Percentiles rank a stretch among this genome's conserved stretches.
Conservation (phyloP, 164 flowering plant genomes). For the Piper betle region DNA sequence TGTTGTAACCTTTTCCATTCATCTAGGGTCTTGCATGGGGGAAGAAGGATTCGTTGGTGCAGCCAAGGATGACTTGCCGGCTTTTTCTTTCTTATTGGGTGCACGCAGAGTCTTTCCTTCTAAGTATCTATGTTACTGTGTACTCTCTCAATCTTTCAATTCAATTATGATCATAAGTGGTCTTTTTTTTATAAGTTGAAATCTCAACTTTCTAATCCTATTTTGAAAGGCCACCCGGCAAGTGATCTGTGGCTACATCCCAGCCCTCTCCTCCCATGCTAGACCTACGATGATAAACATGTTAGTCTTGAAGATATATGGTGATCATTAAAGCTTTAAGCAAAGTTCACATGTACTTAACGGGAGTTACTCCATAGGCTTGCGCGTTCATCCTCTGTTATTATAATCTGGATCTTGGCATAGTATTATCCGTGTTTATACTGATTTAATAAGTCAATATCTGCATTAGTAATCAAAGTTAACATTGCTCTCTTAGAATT, state of each 20-base stretch:
- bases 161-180: no score
- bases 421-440: conserved; percentile 9
- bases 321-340: neutral
- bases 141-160: neutral
- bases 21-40: conserved; percentile 42
- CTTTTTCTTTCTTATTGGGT: neutral
- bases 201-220: neutral
- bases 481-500: no score
- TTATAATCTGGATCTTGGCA: conserved; percentile 27
- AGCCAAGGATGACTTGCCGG: conserved; percentile 83
- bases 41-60: conserved; percentile 24
- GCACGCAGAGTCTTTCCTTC: neutral
- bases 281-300: conserved; percentile 22
- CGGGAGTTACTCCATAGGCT: neutral
- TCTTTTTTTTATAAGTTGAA: neutral
- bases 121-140: neutral
- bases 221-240: conserved; percentile 19
- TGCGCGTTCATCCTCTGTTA: no score
- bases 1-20: conserved; percentile 10
- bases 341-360: neutral
- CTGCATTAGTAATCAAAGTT: no score
- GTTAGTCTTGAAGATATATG: neutral
- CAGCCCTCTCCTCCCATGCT: conserved; percentile 31
- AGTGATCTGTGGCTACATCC: conserved; percentile 41
- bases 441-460: no score